Conservation (phyloP, 495 filamentous ascomycete species). For the Glonium stellatum region DNA sequence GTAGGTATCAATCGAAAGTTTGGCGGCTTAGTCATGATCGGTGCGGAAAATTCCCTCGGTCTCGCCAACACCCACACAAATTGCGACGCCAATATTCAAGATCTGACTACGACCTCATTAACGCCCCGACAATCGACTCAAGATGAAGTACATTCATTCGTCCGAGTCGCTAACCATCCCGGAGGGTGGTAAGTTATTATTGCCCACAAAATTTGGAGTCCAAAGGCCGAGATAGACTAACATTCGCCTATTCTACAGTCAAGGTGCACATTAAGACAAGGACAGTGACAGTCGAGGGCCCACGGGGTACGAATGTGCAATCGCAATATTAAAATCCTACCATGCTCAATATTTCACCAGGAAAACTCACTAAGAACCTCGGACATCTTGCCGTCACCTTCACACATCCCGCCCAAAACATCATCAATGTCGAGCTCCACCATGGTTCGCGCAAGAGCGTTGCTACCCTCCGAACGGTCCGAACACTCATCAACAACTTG, state of each 20-base stretch:
- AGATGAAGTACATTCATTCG: slow-evolving; percentile 75
- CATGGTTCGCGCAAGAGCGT: slow-evolving; percentile 96
- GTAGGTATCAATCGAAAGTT: too few species aligned
- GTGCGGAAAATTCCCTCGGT: too few species aligned
- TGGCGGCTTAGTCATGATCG: too few species aligned
- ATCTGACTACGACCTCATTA: too few species aligned
- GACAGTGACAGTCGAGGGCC: slow-evolving; percentile 90
- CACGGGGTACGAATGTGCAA: slow-evolving; percentile 55
- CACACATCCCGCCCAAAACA: slow-evolving; percentile 66
- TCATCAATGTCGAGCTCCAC: slow-evolving; percentile 94
- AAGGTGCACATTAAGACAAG: slow-evolving; percentile 94
- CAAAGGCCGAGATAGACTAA: slow-evolving; percentile 25
- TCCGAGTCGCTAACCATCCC: slow-evolving; percentile 89
- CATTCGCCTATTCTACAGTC: slow-evolving; percentile 50
- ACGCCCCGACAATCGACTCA: not conserved
- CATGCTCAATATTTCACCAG: slow-evolving; percentile 33
- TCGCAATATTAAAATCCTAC: slow-evolving; percentile 5
- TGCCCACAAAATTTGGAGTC: slow-evolving; percentile 8
- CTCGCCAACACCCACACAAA: too few species aligned
- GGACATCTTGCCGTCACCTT: slow-evolving; percentile 86
- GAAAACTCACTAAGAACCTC: slow-evolving; percentile 92
- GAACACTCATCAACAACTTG: slow-evolving; percentile 94
- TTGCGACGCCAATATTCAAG: too few species aligned
- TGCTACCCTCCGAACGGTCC: slow-evolving; percentile 95
- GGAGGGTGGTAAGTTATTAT: slow-evolving; percentile 76